phyloP scores from a whole-genome alignment of 1,284 basidiomycete genomes.

The Heterobasidion occidentale region DNA sequence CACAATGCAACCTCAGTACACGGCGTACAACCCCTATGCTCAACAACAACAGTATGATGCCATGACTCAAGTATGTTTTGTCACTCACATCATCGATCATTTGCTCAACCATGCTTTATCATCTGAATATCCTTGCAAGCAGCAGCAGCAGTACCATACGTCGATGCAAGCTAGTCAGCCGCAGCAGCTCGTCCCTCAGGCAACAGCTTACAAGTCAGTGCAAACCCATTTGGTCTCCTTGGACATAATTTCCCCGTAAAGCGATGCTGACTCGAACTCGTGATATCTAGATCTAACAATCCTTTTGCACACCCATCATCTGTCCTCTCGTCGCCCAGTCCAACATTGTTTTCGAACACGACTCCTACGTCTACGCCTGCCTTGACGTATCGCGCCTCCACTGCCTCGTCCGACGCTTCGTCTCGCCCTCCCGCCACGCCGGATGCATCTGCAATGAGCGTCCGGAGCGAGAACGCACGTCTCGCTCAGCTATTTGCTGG shows the following conservation, averaged over 20 bases:
- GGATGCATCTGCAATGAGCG: slow-evolving; percentile 26
- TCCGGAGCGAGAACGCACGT: slow-evolving; percentile 46
- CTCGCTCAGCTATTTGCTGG: slow-evolving; percentile 17
- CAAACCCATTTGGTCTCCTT: not conserved
- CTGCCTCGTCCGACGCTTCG: slow-evolving; percentile 23
- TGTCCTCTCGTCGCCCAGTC: slow-evolving; percentile 1
- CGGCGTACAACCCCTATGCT: slow-evolving; percentile 85
- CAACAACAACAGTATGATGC: slow-evolving; percentile 83
- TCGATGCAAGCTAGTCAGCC: slow-evolving; percentile 30
- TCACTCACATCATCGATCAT: slow-evolving; percentile 3
- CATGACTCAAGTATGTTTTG: slow-evolving; percentile 18
- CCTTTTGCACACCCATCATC: slow-evolving; percentile 57
- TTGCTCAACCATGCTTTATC: slow-evolving; percentile 38
- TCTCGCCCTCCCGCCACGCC: slow-evolving; percentile 18
- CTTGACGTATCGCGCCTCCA: slow-evolving; percentile 15
- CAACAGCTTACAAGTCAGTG: slow-evolving; percentile 58
- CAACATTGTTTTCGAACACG: slow-evolving; percentile 11
- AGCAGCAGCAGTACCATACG: slow-evolving; percentile 39
- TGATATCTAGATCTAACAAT: slow-evolving; percentile 73
- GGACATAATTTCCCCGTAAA: not conserved
- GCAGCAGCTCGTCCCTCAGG: slow-evolving; percentile 41
- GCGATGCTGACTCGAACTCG: not conserved
- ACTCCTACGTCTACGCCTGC: slow-evolving; percentile 29
- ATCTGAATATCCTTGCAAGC: slow-evolving; percentile 55
- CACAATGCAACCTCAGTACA: slow-evolving; percentile 7